These are phyloP conservation scores for Plasmopara viticola DNA, from an alignment of 352 stramenopile species.

Conservation along the genomic window DNA sequence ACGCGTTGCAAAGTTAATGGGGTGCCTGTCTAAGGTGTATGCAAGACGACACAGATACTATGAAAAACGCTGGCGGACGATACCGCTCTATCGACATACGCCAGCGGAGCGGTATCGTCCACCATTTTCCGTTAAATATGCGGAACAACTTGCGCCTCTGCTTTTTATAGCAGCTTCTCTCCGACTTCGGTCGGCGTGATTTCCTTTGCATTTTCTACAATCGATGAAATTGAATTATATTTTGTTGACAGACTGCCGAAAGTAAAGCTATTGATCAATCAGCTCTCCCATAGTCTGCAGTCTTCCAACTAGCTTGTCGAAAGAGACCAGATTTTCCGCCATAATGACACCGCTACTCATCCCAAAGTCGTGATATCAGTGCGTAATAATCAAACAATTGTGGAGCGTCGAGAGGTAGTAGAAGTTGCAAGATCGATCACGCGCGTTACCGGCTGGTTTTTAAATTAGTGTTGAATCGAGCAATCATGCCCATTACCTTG, in stretches of 20 bases:
- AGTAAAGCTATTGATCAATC: conserved; percentile 1
- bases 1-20: too few relatives aligned
- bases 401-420: background rate
- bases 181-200: background rate
- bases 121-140: too few relatives aligned
- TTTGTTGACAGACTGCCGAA: background rate
- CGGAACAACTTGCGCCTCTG: background rate
- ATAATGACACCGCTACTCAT: background rate
- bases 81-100: background rate
- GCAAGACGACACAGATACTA: too few relatives aligned
- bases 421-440: background rate
- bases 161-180: background rate
- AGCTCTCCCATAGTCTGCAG: background rate
- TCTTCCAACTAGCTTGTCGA: background rate
- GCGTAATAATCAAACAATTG: conserved; percentile 1
- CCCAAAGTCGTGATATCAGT: background rate
- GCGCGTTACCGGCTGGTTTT: background rate
- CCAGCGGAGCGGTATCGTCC: background rate
- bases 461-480: background rate
- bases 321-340: background rate
- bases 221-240: background rate
- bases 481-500: background rate
- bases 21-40: too few relatives aligned
- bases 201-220: conserved; percentile 1
- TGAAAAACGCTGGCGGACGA: too few relatives aligned